phyloP scores from a whole-genome alignment of 1,139 yeast species.

The Diutina scorzettiae region DNA sequence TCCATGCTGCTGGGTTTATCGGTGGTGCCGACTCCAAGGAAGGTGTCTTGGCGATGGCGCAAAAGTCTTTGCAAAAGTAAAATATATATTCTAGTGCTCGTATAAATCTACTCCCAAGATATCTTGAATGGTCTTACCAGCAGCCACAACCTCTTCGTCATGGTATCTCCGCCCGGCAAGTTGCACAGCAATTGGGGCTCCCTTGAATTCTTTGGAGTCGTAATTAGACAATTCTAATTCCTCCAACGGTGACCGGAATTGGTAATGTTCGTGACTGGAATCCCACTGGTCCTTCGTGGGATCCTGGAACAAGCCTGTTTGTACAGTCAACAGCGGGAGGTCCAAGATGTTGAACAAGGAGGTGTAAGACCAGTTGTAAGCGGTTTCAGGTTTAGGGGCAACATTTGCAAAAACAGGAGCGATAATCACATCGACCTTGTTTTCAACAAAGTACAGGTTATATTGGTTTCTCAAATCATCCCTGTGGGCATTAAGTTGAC shows the following conservation, averaged over 20 bases:
- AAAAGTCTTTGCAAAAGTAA: conserved; percentile 14
- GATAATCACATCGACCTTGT: conserved; percentile 55
- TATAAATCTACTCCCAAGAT: conserved; percentile 12
- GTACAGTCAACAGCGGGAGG: conserved; percentile 35
- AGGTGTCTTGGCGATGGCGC: conserved; percentile 70
- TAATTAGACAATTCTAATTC: conserved; percentile 18
- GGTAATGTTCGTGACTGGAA: conserved; percentile 8
- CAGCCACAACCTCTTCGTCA: conserved; percentile 44
- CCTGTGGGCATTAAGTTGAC: conserved; percentile 36
- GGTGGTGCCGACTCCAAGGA: conserved; percentile 86
- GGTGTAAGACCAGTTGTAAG: conserved; percentile 70
- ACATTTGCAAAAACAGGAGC: conserved; percentile 62
- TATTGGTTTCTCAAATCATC: conserved; percentile 46
- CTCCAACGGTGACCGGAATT: conserved; percentile 4
- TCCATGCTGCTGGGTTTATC: conserved; percentile 95
- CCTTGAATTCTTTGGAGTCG: conserved; percentile 28
- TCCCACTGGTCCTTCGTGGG: conserved; percentile 32
- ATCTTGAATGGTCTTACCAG: conserved; percentile 19
- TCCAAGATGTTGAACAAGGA: conserved; percentile 56
- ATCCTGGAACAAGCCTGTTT: conserved; percentile 37
- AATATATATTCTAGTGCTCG: conserved; percentile 5
- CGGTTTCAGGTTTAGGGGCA: conserved; percentile 55
- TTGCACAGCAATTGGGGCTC: conserved; percentile 44
- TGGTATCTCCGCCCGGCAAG: conserved; percentile 38
- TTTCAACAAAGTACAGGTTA: conserved; percentile 35